A percentile compares a stretch with the other conserved stretches of the same genome.
phyloP scores from a whole-genome alignment of 495 filamentous ascomycete species.

The Tirmania nivea region DNA sequence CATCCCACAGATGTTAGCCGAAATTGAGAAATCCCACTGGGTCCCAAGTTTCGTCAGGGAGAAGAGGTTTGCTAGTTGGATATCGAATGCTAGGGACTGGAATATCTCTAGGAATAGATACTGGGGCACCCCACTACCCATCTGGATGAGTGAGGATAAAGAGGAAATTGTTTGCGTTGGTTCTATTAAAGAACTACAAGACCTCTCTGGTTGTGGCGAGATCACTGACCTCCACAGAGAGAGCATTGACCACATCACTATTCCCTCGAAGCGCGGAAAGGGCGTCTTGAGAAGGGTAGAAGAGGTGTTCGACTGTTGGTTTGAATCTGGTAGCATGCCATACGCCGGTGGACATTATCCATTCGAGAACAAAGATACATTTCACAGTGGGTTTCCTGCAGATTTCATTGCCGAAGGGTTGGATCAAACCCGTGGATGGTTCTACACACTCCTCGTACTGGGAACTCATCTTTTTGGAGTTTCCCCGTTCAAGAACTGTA shows the following conservation, averaged over 20 bases:
- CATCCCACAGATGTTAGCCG: constrained; percentile 72
- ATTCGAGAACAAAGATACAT: constrained; percentile 74
- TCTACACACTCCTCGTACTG: constrained; percentile 80
- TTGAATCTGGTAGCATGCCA: constrained; percentile 62
- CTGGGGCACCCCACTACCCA: constrained; percentile 86
- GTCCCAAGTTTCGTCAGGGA: constrained; percentile 86
- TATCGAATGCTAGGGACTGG: constrained; percentile 86
- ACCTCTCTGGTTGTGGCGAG: constrained; percentile 71
- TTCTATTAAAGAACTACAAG: constrained; percentile 65
- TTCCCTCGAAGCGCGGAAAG: constrained; percentile 78
- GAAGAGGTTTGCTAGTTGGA: constrained; percentile 70
- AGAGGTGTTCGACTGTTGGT: constrained; percentile 98
- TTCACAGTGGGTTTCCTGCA: constrained; percentile 66
- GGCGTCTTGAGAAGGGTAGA: constrained; percentile 58
- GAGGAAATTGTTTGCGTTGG: constrained; percentile 76
- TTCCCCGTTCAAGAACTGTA: constrained; percentile 86
- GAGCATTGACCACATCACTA: constrained; percentile 89
- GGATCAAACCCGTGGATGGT: constrained; percentile 92
- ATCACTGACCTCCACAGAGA: constrained; percentile 85
- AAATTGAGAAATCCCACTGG: constrained; percentile 85
- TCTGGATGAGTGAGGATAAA: constrained; percentile 79
- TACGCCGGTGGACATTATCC: constrained; percentile 87
- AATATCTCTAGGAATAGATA: constrained; percentile 90
- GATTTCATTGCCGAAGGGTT: constrained; percentile 96
- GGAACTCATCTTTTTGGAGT: constrained; percentile 78